Percentiles rank a stretch among this genome's conserved stretches.
phyloP scores from a whole-genome alignment of 192 early-diverging fungal species.

The Rhizoclosmatium globosum region DNA sequence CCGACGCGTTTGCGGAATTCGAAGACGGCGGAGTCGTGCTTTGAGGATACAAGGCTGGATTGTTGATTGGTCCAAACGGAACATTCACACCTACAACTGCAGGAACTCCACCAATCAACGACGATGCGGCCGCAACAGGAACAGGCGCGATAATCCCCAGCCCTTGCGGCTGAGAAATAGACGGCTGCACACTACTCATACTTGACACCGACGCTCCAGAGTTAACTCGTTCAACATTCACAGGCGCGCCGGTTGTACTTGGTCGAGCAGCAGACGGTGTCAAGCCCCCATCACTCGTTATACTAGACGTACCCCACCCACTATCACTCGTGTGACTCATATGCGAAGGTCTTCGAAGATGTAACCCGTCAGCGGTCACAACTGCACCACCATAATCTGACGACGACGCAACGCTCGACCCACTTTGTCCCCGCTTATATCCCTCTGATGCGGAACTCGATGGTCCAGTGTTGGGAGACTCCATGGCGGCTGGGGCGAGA shows the following conservation, averaged over 20 bases:
- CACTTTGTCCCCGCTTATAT: constrained; percentile 30
- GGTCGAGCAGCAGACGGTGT: background rate
- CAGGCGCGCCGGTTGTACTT: background rate
- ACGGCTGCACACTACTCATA: background rate
- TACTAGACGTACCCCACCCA: background rate
- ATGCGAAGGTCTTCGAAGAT: constrained; percentile 4
- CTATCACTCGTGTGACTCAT: constrained; percentile 9
- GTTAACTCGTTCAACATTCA: background rate
- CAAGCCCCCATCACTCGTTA: background rate
- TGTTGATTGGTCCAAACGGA: background rate
- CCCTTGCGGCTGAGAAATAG: background rate
- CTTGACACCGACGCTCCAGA: constrained; percentile 1
- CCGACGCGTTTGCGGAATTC: constrained; percentile 11
- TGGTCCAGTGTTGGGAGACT: background rate
- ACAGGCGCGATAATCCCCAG: too few species aligned
- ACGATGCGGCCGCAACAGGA: too few species aligned
- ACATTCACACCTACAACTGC: too few species aligned
- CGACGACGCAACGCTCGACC: constrained; percentile 6
- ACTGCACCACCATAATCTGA: background rate
- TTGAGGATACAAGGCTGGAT: background rate
- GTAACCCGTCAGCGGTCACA: background rate
- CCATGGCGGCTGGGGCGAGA: background rate
- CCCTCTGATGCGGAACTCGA: constrained; percentile 19
- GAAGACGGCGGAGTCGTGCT: background rate
- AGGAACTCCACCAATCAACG: too few species aligned